Base-by-base conservation (phyloP, 108 stramenopile genomes). In the Seminavis robusta region DNA sequence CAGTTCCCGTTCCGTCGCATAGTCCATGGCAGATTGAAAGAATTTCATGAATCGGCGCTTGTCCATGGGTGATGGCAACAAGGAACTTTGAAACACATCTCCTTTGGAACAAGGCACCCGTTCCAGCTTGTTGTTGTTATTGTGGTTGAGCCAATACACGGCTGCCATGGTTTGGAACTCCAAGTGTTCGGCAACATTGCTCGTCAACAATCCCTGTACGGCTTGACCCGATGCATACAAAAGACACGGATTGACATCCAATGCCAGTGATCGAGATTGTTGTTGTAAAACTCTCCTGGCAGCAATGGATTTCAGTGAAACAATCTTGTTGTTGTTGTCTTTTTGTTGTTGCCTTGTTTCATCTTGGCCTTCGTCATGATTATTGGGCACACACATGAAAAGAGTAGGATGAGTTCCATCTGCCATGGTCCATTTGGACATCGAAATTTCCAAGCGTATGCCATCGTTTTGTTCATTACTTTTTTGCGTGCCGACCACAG, bases 31-130 rank as follows among this genome's bases (percentile, higher is more conserved):
- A 17, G 85, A 39, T 52, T 96, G 95, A 21, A 92, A 64, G 51
- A 96, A 89, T 55, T 90, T 92, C 95, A 96, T 96, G 38, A 96
- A 78, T 25, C 81, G 81, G 9, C 95, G 82, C 59, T 96, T 96
- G 32, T 96, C 95, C 56, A 88, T 70, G 25, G 90, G 83, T 25
- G 74, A 47, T 1, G 69, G 54, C 20, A 96, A 58, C n/a, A 89
- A 54, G 48, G 81, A 79, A 10, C 88, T 85, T 7, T 57, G 52
- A 72, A 96, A 96, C 27, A 96, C 85, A 54, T 94, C 95, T 26
- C 65, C 73, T 58, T 96, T 96, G 42, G 64, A 77, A 56, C 92
- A 93, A 37, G 95, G 95, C 1, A 96, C 92, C 26, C 75, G 59
- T 41, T 70, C 71, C 0, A 89, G 50, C 33, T 56, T 7, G 30